These are phyloP conservation scores for Vitis cinerea DNA, from an alignment of 164 flowering plant species.

Conservation along the genomic window DNA sequence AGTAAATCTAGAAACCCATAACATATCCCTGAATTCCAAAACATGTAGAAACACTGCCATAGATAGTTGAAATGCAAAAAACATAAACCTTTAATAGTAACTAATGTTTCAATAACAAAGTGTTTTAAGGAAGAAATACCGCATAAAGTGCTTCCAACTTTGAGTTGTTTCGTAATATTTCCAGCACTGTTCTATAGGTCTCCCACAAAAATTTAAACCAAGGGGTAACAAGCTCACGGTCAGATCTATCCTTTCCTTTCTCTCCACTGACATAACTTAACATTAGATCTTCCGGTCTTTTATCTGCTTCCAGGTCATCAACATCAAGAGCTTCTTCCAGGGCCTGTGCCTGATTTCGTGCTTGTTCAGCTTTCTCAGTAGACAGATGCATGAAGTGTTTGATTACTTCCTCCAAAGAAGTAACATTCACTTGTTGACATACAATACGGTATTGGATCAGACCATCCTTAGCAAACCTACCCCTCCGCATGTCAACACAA, in stretches of 20 bases:
- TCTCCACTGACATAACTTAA: constrained; percentile 98
- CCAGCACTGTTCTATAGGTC: constrained; percentile 92
- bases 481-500: constrained; percentile 88
- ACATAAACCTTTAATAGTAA: background rate
- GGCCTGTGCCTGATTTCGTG: constrained; percentile 87
- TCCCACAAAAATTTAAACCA: constrained; percentile 99
- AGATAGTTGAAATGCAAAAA: too few species aligned
- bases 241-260: constrained; percentile 94
- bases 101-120: background rate
- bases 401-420: constrained; percentile 91
- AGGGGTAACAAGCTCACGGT: constrained; percentile 93
- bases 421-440: constrained; percentile 93
- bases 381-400: constrained; percentile 93
- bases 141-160: constrained; percentile 91
- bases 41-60: too few species aligned
- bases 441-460: constrained; percentile 86
- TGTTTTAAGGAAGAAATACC: constrained; percentile 27
- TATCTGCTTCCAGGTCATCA: constrained; percentile 94
- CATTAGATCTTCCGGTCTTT: constrained; percentile 94
- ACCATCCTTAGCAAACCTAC: constrained; percentile 94
- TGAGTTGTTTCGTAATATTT: constrained; percentile 87
- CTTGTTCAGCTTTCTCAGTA: constrained; percentile 88
- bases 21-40: too few species aligned
- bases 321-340: constrained; percentile 93
- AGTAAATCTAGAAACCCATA: too few species aligned